These are phyloP conservation scores for Colletotrichum camelliae DNA, from an alignment of 2,329 filamentous ascomycete genomes.

Conservation along the genomic window DNA sequence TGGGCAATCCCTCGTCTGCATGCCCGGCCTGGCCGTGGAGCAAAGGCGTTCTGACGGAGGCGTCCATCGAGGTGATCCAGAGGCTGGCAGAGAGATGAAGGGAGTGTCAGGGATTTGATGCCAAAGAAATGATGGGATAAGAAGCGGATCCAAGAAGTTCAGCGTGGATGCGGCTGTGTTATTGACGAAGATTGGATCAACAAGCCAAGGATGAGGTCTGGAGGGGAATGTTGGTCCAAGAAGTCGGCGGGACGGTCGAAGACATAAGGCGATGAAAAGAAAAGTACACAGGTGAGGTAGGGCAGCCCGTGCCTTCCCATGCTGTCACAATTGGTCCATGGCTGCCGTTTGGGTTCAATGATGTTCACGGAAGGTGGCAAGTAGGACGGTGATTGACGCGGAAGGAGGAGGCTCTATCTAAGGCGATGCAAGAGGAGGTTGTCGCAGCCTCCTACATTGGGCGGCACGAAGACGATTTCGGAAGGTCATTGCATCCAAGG, in stretches of 20 bases:
- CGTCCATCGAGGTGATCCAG: slow-evolving; percentile 1
- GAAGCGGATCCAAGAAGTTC: neutral
- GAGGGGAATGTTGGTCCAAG: neutral
- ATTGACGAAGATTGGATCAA: neutral
- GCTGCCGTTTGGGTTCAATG: neutral
- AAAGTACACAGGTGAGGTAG: too few relatives aligned
- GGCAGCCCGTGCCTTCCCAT: neutral
- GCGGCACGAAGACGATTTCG: neutral
- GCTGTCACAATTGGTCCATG: neutral
- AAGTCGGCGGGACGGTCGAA: neutral
- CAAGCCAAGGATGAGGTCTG: neutral
- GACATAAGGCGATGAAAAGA: neutral
- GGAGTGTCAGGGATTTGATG: neutral
- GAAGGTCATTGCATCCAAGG: neutral
- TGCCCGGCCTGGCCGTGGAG: slow-evolving; percentile 13
- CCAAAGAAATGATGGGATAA: neutral
- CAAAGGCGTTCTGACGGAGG: slow-evolving; percentile 23
- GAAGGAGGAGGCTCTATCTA: neutral
- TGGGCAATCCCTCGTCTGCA: slow-evolving; percentile 7
- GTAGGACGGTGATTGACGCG: neutral
- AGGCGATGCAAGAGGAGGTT: neutral
- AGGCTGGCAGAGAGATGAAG: neutral
- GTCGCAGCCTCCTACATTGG: neutral
- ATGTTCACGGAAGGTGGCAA: neutral
- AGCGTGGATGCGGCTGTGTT: neutral